Conservation (phyloP, 441 rosid genomes). For the Erodium moschatum region DNA sequence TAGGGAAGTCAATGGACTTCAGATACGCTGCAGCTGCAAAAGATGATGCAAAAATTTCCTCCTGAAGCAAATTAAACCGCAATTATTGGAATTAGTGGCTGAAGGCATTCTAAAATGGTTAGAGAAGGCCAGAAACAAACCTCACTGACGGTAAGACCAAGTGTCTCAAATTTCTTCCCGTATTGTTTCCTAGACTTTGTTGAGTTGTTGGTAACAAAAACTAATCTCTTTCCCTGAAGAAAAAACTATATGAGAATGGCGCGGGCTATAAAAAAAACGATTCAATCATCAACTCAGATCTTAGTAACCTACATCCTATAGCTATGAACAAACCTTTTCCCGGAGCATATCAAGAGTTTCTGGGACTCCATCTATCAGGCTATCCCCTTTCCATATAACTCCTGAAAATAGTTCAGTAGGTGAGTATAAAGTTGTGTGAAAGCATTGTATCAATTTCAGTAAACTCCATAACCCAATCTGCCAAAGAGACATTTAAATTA, state of each 20-base stretch:
- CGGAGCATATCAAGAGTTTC: slow-evolving; percentile 73
- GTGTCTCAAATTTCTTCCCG: slow-evolving; percentile 70
- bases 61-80: slow-evolving; percentile 32
- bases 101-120: background rate
- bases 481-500: background rate
- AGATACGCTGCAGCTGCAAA: slow-evolving; percentile 75
- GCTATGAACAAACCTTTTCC: slow-evolving; percentile 39
- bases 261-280: background rate
- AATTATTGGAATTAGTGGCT: slow-evolving; percentile 7
- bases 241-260: background rate
- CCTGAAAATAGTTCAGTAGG: slow-evolving; percentile 29
- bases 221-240: slow-evolving; percentile 57
- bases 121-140: slow-evolving; percentile 24
- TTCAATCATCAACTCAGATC: background rate
- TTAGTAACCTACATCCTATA: background rate
- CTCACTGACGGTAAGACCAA: slow-evolving; percentile 57
- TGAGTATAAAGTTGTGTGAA: background rate
- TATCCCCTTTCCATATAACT: slow-evolving; percentile 75
- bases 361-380: slow-evolving; percentile 63
- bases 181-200: slow-evolving; percentile 77
- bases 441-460: background rate
- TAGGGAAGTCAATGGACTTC: slow-evolving; percentile 61
- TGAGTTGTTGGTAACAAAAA: slow-evolving; percentile 72
- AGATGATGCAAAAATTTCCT: slow-evolving; percentile 71
- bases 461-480: background rate